Evolutionary conservation across 1,284 basidiomycete species (phyloP).

Genomic region (Pholiota adiposa): DNA sequence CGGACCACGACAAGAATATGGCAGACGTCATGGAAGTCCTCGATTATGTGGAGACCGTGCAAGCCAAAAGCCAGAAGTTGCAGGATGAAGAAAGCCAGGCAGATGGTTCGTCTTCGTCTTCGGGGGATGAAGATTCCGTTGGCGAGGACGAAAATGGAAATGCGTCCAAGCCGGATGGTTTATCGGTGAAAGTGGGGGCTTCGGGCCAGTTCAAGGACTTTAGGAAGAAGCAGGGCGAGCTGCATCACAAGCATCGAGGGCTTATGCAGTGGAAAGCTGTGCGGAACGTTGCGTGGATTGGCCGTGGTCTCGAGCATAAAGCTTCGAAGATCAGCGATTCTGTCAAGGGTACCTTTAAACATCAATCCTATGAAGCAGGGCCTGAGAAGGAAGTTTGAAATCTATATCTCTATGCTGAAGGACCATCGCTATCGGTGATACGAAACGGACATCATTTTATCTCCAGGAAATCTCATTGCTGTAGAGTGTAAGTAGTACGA

Average conservation of each 20-base stretch:
- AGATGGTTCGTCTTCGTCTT: no score
- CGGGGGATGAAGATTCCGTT: conserved; percentile 8
- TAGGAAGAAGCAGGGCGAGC: conserved; percentile 27
- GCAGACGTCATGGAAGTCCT: conserved; percentile 46
- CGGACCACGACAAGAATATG: conserved; percentile 37
- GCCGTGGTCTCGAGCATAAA: conserved; percentile 35
- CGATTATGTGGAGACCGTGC: conserved; percentile 40
- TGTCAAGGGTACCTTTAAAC: conserved; percentile 36
- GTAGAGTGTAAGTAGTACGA: no score
- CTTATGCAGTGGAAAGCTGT: conserved; percentile 46
- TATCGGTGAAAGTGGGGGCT: conserved; percentile 14
- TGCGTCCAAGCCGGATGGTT: conserved; percentile 4
- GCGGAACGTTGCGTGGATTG: conserved; percentile 44
- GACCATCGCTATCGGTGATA: no score
- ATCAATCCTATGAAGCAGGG: conserved; percentile 33
- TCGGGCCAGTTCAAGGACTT: conserved; percentile 32
- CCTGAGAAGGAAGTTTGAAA: conserved; percentile 43
- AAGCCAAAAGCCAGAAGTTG: conserved; percentile 28
- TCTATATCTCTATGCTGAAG: conserved; percentile 21
- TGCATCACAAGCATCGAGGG: conserved; percentile 46
- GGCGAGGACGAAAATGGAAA: conserved; percentile 8
- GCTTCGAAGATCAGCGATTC: conserved; percentile 33
- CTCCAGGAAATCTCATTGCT: no score
- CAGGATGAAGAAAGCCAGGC: no score
- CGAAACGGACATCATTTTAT: no score